Evolutionary conservation across 164 flowering plant species (phyloP).

Genomic region (Berberis thunbergii): DNA sequence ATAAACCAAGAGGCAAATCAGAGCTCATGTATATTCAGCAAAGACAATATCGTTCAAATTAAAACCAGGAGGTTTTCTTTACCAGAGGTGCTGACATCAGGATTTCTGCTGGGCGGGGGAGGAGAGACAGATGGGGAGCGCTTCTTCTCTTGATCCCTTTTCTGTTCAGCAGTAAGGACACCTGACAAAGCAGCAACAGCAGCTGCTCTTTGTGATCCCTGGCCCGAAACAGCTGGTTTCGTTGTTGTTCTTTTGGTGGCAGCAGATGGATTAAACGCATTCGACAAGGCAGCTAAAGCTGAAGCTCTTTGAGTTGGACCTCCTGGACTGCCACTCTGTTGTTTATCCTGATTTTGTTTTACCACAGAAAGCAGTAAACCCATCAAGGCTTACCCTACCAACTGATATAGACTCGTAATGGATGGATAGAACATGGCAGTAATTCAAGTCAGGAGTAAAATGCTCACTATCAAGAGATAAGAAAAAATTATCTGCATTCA

Average conservation of each 20-base stretch:
- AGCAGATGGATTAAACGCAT: conserved; percentile 75
- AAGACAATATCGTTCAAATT: no score
- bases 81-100: conserved; percentile 48
- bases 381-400: no score
- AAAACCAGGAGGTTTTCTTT: not conserved
- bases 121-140: conserved; percentile 52
- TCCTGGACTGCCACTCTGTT: conserved; percentile 41
- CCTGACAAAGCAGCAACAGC: conserved; percentile 93
- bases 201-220: conserved; percentile 97
- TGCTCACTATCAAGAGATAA: no score
- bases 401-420: no score
- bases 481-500: no score
- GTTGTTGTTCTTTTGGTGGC: conserved; percentile 30
- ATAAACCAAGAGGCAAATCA: no score
- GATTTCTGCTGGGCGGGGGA: conserved; percentile 31
- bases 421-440: no score
- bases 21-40: no score
- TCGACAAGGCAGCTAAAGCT: conserved; percentile 82
- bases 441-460: no score
- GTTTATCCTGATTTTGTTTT: conserved; percentile 40
- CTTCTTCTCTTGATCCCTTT: conserved; percentile 7
- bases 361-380: not conserved
- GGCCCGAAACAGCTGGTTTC: conserved; percentile 30
- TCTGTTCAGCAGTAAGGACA: conserved; percentile 86
- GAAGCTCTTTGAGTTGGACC: conserved; percentile 97